Percentiles rank a stretch among this genome's conserved stretches.
phyloP scores from a whole-genome alignment of 495 filamentous ascomycete species.

The Pseudoneurospora amorphoporcata region DNA sequence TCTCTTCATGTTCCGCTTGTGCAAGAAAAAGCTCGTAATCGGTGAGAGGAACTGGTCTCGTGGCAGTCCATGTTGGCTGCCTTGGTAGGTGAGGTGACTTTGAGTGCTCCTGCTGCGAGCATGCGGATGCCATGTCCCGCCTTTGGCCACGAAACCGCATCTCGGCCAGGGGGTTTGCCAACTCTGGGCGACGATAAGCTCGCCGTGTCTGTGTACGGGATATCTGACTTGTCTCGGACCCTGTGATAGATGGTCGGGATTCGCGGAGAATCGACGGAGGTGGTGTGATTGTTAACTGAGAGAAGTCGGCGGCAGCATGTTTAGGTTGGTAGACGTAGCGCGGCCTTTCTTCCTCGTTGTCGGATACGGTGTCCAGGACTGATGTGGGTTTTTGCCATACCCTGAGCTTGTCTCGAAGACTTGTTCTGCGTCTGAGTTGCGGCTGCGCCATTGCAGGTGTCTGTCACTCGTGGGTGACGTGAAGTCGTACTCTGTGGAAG shows the following conservation, averaged over 20 bases:
- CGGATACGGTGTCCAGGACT: not conserved
- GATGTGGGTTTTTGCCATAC: conserved; percentile 10
- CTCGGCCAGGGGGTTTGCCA: not conserved
- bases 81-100: not conserved
- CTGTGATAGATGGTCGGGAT: not conserved
- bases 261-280: not conserved
- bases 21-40: conserved; percentile 24
- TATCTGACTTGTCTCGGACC: not conserved
- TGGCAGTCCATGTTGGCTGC: not conserved
- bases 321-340: conserved; percentile 17
- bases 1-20: conserved; percentile 18
- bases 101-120: not conserved
- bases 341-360: conserved; percentile 7
- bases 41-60: not conserved
- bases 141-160: not conserved
- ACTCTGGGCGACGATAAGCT: not conserved
- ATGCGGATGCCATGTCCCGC: not conserved
- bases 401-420: conserved; percentile 17
- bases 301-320: conserved; percentile 23
- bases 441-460: conserved; percentile 5
- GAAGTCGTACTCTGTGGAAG: not conserved
- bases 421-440: conserved; percentile 15
- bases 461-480: not conserved
- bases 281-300: conserved; percentile 8
- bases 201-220: not conserved